Conservation (phyloP, 257 asterid species). For the Coffea eugenioides region DNA sequence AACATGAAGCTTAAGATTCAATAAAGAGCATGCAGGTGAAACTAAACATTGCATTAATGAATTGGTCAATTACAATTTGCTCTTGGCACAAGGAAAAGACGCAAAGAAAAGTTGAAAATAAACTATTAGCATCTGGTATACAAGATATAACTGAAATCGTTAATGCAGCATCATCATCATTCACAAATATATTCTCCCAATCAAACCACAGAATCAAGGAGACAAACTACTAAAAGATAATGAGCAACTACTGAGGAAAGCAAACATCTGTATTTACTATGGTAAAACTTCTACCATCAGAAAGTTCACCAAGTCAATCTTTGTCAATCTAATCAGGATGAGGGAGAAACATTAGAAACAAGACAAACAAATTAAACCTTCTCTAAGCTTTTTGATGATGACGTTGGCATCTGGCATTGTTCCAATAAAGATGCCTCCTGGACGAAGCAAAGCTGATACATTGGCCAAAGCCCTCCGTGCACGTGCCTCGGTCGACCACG, state of each 20-base stretch:
- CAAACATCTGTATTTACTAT: not conserved
- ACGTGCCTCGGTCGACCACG: constrained; percentile 99
- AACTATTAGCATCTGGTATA: not conserved
- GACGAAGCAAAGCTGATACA: constrained; percentile 92
- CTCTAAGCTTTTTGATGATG: constrained; percentile 79
- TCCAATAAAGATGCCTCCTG: constrained; percentile 95
- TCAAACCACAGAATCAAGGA: not conserved
- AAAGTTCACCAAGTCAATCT: not conserved
- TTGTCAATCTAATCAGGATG: not conserved
- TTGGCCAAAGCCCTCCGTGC: constrained; percentile 93
- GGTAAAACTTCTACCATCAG: no score
- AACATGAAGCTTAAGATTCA: not conserved
- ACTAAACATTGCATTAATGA: no score
- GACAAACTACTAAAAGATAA: not conserved
- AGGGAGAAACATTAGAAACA: not conserved
- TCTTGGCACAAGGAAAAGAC: not conserved
- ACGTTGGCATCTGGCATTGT: constrained; percentile 99
- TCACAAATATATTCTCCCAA: not conserved
- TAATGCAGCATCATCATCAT: not conserved
- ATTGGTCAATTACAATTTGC: not conserved
- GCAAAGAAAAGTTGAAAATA: no score
- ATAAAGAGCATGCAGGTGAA: no score
- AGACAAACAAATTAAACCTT: constrained; percentile 49
- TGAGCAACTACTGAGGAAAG: not conserved
- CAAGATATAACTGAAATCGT: not conserved